phyloP scores from a whole-genome alignment of 495 filamentous ascomycete species.

The Cetradonia linearis region DNA sequence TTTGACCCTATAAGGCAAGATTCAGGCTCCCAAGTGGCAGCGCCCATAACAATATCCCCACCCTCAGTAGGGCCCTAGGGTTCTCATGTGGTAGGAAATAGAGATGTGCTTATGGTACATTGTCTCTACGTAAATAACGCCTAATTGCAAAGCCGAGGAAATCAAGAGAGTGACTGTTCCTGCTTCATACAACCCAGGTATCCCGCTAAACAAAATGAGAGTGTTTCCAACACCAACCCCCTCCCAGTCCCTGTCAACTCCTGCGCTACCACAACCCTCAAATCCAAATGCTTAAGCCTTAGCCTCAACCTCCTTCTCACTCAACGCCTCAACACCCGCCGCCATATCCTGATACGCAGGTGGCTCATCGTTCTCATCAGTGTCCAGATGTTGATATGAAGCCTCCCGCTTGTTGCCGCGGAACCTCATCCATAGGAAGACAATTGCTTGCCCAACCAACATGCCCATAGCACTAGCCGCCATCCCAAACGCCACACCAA shows the following conservation, averaged over 20 bases:
- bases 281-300: constrained; percentile 7
- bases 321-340: constrained; percentile 1
- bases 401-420: constrained; percentile 5
- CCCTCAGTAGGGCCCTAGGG: too few species aligned
- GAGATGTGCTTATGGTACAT: constrained; percentile 1
- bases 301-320: constrained; percentile 22
- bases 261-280: neutral
- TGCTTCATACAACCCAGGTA: neutral
- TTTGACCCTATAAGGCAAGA: too few species aligned
- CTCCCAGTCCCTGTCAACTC: neutral
- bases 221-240: neutral
- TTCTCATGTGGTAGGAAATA: neutral
- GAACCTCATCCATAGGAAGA: constrained; percentile 39
- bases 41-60: too few species aligned
- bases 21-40: constrained; percentile 51
- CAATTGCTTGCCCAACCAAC: constrained; percentile 41
- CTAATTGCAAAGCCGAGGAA: neutral
- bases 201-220: neutral
- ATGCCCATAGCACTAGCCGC: constrained; percentile 44
- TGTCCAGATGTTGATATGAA: constrained; percentile 17
- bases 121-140: neutral
- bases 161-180: constrained; percentile 11
- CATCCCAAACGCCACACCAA: constrained; percentile 42
- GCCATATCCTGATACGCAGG: constrained; percentile 21
- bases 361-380: constrained; percentile 23